Evolutionary conservation across 352 stramenopile genomes (phyloP).

Genomic region (Globisporangium nunn): DNA sequence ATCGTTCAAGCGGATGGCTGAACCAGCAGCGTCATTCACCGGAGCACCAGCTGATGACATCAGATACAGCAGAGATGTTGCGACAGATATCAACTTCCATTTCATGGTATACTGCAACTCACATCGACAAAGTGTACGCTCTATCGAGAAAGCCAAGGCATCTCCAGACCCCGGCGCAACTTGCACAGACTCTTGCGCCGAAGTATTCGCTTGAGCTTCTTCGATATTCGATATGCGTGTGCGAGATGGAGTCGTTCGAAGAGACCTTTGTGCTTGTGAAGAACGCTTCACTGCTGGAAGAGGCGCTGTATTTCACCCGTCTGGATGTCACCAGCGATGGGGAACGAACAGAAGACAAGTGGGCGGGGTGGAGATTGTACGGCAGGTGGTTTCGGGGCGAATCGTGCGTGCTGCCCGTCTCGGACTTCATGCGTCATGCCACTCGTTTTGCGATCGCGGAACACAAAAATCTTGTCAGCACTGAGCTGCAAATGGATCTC

Average conservation of each 20-base stretch:
- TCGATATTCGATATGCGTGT: slow-evolving; percentile 56
- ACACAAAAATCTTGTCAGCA: slow-evolving; percentile 26
- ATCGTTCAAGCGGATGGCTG: not conserved
- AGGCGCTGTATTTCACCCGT: slow-evolving; percentile 44
- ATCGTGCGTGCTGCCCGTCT: slow-evolving; percentile 32
- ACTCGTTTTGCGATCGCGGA: slow-evolving; percentile 57
- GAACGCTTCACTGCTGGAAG: slow-evolving; percentile 41
- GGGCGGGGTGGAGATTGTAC: slow-evolving; percentile 30
- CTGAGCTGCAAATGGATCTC: slow-evolving; percentile 18
- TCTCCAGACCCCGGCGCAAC: slow-evolving; percentile 16
- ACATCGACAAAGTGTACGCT: slow-evolving; percentile 49
- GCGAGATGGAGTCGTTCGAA: slow-evolving; percentile 42
- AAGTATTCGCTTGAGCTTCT: slow-evolving; percentile 52
- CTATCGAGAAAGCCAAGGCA: slow-evolving; percentile 10
- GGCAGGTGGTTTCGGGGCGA: slow-evolving; percentile 54
- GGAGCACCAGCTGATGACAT: not conserved
- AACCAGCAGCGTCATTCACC: not conserved
- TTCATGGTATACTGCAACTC: slow-evolving; percentile 45
- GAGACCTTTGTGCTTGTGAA: slow-evolving; percentile 55
- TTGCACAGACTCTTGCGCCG: slow-evolving; percentile 43
- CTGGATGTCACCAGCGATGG: slow-evolving; percentile 13
- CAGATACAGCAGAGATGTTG: slow-evolving; percentile 17
- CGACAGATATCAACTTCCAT: slow-evolving; percentile 54
- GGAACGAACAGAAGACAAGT: not conserved
- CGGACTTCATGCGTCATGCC: slow-evolving; percentile 48